A percentile compares a stretch with the other conserved stretches of the same genome.
These are phyloP conservation scores for Globisporangium heterothallicum DNA, from an alignment of 352 stramenopile species.

Conservation along the genomic window DNA sequence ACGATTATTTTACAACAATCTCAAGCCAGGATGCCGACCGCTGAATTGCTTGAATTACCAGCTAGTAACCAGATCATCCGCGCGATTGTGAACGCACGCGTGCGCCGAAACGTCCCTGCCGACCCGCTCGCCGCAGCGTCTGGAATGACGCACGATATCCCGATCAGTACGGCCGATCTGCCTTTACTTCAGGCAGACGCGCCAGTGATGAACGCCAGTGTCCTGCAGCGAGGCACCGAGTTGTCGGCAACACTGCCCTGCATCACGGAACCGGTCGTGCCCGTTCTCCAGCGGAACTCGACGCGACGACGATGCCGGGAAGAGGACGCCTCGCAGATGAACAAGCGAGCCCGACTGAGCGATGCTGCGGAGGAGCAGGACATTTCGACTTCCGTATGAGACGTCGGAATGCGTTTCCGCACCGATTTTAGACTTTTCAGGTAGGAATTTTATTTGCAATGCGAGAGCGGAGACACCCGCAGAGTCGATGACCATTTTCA, in stretches of 20 bases:
- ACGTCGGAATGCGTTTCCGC: too few species aligned
- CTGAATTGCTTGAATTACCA: constrained; percentile 72
- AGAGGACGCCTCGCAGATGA: constrained; percentile 27
- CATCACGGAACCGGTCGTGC: constrained; percentile 63
- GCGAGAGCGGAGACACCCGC: too few species aligned
- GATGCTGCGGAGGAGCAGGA: constrained; percentile 47
- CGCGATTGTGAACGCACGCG: constrained; percentile 79
- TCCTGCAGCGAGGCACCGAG: constrained; percentile 49
- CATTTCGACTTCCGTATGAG: constrained; percentile 41
- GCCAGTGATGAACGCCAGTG: constrained; percentile 75
- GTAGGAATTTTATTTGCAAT: too few species aligned
- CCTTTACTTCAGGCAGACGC: constrained; percentile 44
- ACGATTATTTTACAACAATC: constrained; percentile 86
- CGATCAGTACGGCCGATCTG: constrained; percentile 33
- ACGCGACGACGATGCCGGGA: constrained; percentile 55
- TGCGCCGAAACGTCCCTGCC: constrained; percentile 49
- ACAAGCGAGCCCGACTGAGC: constrained; percentile 56
- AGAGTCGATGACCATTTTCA: too few species aligned
- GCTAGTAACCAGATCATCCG: constrained; percentile 85
- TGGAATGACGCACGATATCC: constrained; percentile 11
- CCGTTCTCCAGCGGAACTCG: constrained; percentile 62
- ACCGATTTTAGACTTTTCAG: constrained; percentile 25
- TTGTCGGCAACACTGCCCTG: constrained; percentile 42
- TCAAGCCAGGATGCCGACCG: constrained; percentile 67
- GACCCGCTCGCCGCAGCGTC: constrained; percentile 2